Evolutionary conservation across 345 rosid species (phyloP).

Genomic region (Eucalyptus guilfoylei): DNA sequence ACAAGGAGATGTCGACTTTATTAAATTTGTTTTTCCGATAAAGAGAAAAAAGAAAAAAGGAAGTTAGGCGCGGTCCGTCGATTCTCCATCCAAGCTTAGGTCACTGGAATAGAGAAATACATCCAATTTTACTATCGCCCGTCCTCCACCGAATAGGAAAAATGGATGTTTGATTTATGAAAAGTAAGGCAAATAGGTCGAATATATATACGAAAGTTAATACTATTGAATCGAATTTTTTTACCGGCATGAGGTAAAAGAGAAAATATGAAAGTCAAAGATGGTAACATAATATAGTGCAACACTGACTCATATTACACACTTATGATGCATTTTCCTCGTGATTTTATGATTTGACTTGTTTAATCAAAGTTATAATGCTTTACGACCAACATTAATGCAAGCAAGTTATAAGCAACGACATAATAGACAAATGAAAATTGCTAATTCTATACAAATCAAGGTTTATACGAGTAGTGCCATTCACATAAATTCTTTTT

Average conservation of each 20-base stretch:
- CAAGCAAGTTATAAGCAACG: not conserved
- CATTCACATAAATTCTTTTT: too few relatives aligned
- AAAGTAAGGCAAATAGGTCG: not conserved
- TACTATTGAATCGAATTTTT: not conserved
- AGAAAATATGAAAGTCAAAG: not conserved
- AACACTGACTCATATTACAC: rapidly evolving
- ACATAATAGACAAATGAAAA: too few relatives aligned
- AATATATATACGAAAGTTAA: not conserved
- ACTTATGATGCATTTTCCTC: not conserved
- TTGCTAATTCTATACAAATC: too few relatives aligned
- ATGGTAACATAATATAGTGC: not conserved
- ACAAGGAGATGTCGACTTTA: not conserved
- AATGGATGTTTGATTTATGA: not conserved
- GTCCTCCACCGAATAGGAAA: not conserved
- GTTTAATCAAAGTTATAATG: not conserved
- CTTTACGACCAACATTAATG: not conserved
- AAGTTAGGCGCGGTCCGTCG: not conserved
- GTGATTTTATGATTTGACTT: not conserved
- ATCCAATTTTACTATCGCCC: not conserved
- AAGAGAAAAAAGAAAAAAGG: rapidly evolving
- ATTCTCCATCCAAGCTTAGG: not conserved
- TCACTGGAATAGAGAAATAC: not conserved
- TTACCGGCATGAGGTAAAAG: not conserved
- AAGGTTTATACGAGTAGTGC: too few relatives aligned
- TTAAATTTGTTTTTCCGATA: too few relatives aligned